A percentile compares a stretch with the other conserved stretches of the same genome.
Conservation (phyloP, 208 protist species). For the Leishmania tropica region DNA sequence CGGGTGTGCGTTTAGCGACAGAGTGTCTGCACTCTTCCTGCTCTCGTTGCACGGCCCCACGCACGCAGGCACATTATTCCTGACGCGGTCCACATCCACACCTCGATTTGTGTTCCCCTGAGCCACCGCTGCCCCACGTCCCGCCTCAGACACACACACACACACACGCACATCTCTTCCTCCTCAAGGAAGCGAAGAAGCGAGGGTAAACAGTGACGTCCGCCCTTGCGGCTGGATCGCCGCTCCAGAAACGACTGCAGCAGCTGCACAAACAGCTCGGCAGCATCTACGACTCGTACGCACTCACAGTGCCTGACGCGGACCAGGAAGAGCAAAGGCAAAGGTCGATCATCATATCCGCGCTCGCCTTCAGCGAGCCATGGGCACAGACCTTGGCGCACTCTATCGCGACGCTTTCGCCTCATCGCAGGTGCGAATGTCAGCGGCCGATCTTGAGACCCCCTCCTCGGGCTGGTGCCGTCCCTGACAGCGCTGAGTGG, state of each 20-base stretch:
- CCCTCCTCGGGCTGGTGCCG: constrained; percentile 28
- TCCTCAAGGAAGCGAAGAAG: background rate
- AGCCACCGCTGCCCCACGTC: background rate
- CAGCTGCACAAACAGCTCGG: constrained; percentile 25
- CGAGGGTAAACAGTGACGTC: background rate
- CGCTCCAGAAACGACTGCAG: constrained; percentile 15
- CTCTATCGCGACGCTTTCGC: constrained; percentile 13
- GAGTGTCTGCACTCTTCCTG: background rate
- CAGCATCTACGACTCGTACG: constrained; percentile 14
- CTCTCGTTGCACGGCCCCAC: background rate
- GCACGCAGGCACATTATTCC: background rate
- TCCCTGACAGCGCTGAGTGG: constrained; percentile 30
- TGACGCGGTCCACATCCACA: background rate
- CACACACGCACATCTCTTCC: background rate
- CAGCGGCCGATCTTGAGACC: constrained; percentile 12
- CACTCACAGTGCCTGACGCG: background rate
- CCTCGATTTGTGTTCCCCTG: background rate
- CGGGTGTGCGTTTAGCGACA: background rate
- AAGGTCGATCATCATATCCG: constrained; percentile 12
- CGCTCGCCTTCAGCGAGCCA: constrained; percentile 13
- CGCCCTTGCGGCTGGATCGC: background rate
- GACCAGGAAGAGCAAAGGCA: background rate
- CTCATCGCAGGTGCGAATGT: constrained; percentile 10
- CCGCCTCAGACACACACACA: background rate
- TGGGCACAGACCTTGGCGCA: constrained; percentile 14